Conservation (phyloP, 352 stramenopile genomes). For the Phytophthora lateralis region DNA sequence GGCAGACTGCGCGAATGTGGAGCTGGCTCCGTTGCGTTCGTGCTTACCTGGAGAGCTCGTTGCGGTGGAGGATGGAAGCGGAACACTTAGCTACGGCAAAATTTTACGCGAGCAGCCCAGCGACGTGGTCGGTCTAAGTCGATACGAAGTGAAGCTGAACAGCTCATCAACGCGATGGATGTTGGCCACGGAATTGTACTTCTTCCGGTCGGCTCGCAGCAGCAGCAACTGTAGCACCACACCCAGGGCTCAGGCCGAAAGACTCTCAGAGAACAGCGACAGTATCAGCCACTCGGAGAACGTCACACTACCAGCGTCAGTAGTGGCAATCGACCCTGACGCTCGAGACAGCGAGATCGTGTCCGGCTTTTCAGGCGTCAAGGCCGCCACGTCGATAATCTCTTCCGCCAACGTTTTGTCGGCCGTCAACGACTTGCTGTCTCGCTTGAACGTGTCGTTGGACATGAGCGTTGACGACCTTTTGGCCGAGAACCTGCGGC, state of each 20-base stretch:
- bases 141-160: conserved; percentile 67
- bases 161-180: conserved; percentile 46
- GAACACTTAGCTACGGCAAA: conserved; percentile 64
- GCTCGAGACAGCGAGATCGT: conserved; percentile 17
- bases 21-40: conserved; percentile 69
- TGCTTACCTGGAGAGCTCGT: conserved; percentile 75
- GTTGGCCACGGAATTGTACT: conserved; percentile 68
- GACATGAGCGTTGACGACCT: conserved; percentile 70
- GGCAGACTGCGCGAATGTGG: conserved; percentile 48
- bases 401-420: conserved; percentile 60
- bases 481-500: conserved; percentile 63
- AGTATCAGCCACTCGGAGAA: conserved; percentile 3
- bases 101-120: conserved; percentile 51
- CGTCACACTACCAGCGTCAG: conserved; percentile 24
- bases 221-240: conserved; percentile 2
- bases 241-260: background rate
- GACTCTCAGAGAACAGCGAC: background rate
- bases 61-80: conserved; percentile 50
- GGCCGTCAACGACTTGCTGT: conserved; percentile 80
- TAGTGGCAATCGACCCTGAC: conserved; percentile 28
- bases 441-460: conserved; percentile 71
- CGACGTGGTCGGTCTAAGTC: conserved; percentile 45
- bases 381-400: conserved; percentile 13
- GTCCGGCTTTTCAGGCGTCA: conserved; percentile 10
- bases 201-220: conserved; percentile 63